Evolutionary conservation across 169 alveolate genomes (phyloP).

Genomic region (Amoebophrya sp.): DNA sequence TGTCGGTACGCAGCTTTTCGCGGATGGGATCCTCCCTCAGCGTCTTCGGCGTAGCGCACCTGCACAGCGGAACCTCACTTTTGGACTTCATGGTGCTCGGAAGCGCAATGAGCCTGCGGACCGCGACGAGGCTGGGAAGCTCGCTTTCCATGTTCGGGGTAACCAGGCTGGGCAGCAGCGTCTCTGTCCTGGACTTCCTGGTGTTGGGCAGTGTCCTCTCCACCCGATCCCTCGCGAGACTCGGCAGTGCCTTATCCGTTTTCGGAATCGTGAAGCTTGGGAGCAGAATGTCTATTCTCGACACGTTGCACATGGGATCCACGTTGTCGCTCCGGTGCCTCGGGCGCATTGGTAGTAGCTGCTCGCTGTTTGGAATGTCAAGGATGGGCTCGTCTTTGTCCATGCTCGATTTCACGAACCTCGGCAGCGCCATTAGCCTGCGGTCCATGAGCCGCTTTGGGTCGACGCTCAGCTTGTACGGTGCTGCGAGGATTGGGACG

Average conservation of each 20-base stretch:
- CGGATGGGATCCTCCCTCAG: background rate
- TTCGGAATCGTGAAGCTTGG: background rate
- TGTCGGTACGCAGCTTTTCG: background rate
- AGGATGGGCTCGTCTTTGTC: background rate
- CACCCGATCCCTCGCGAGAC: background rate
- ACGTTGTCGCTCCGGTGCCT: constrained; percentile 5
- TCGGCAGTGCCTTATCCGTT: background rate
- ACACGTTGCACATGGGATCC: background rate
- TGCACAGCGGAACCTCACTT: background rate
- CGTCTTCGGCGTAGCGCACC: background rate
- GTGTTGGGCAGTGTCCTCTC: constrained; percentile 7
- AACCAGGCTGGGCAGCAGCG: background rate
- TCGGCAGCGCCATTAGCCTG: background rate
- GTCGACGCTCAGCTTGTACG: background rate
- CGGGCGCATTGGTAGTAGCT: constrained; percentile 25
- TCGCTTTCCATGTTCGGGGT: constrained; percentile 1
- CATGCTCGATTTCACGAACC: background rate
- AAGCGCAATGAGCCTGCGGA: background rate
- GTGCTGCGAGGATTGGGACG: background rate
- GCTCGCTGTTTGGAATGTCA: background rate
- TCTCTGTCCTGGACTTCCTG: background rate
- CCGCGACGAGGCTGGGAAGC: background rate
- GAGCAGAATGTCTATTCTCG: background rate
- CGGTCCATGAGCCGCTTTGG: constrained; percentile 27
- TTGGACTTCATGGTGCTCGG: background rate